phyloP scores from a whole-genome alignment of 108 stramenopile species.

The Cyclotella cryptica region DNA sequence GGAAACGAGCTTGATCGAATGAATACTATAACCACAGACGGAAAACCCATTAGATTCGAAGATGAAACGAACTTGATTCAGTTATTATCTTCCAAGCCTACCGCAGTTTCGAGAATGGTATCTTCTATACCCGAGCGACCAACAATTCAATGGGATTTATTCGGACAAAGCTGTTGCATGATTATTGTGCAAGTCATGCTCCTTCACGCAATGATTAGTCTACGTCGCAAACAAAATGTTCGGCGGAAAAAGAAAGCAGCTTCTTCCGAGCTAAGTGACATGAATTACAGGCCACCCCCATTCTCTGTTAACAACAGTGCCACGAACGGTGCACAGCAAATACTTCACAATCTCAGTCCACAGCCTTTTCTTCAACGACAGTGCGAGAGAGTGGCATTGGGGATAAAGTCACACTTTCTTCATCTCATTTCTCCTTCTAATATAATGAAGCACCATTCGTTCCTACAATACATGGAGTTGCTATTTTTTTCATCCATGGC shows the following conservation, averaged over 20 bases:
- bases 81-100: background rate
- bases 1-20: constrained; percentile 11
- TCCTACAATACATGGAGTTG: constrained; percentile 47
- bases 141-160: constrained; percentile 36
- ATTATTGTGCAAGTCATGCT: constrained; percentile 47
- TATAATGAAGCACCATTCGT: constrained; percentile 42
- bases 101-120: background rate
- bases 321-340: constrained; percentile 18
- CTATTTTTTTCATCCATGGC: constrained; percentile 36
- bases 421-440: constrained; percentile 43
- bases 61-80: constrained; percentile 4
- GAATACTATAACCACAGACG: background rate
- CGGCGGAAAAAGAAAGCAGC: constrained; percentile 19
- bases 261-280: background rate
- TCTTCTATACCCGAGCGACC: constrained; percentile 11
- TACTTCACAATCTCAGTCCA: constrained; percentile 9
- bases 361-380: constrained; percentile 10
- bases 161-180: constrained; percentile 52
- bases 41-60: background rate
- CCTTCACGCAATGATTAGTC: constrained; percentile 43
- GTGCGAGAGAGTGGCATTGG: constrained; percentile 10
- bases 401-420: constrained; percentile 25
- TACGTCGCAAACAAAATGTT: constrained; percentile 21
- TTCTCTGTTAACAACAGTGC: background rate
- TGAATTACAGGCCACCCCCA: constrained; percentile 5